Evolutionary conservation across 2,329 filamentous ascomycete genomes (phyloP).

Genomic region (Truncatella angustata): DNA sequence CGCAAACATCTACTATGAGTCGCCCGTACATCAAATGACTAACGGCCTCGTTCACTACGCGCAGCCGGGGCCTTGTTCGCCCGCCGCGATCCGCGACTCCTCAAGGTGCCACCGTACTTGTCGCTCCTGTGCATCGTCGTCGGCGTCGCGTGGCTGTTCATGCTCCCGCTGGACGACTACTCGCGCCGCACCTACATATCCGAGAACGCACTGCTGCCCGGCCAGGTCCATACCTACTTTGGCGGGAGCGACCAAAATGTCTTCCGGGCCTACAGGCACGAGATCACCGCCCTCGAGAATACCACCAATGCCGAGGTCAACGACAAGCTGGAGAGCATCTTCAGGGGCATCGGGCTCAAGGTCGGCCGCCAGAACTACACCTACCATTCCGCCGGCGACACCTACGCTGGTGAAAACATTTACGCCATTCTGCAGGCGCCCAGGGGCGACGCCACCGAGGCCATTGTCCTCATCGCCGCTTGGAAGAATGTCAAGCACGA

Average conservation of each 20-base stretch:
- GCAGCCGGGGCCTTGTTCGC: constrained; percentile 64
- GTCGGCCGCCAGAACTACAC: constrained; percentile 84
- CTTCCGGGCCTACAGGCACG: constrained; percentile 84
- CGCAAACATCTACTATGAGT: too few relatives aligned
- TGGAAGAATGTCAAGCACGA: constrained; percentile 80
- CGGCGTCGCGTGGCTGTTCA: constrained; percentile 84
- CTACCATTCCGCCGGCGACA: constrained; percentile 74
- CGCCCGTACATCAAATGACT: background rate
- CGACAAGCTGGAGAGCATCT: constrained; percentile 70
- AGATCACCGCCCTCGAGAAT: constrained; percentile 64
- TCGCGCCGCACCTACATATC: constrained; percentile 93
- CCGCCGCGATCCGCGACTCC: constrained; percentile 76
- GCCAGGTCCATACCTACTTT: constrained; percentile 97
- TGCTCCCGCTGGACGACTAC: constrained; percentile 87
- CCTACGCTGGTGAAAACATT: constrained; percentile 79
- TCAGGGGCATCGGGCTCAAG: constrained; percentile 79
- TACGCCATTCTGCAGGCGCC: constrained; percentile 94
- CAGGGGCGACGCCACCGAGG: constrained; percentile 92
- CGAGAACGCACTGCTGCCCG: constrained; percentile 92
- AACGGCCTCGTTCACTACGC: background rate
- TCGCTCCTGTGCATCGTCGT: constrained; percentile 82
- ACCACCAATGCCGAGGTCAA: constrained; percentile 60
- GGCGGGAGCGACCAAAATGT: constrained; percentile 94
- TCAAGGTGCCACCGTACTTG: constrained; percentile 83
- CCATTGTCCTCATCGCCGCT: constrained; percentile 86